Evolutionary conservation across 495 filamentous ascomycete genomes (phyloP), one percentile per base, ranked within the genome.

Genomic region (Lophium mytilinum): DNA sequence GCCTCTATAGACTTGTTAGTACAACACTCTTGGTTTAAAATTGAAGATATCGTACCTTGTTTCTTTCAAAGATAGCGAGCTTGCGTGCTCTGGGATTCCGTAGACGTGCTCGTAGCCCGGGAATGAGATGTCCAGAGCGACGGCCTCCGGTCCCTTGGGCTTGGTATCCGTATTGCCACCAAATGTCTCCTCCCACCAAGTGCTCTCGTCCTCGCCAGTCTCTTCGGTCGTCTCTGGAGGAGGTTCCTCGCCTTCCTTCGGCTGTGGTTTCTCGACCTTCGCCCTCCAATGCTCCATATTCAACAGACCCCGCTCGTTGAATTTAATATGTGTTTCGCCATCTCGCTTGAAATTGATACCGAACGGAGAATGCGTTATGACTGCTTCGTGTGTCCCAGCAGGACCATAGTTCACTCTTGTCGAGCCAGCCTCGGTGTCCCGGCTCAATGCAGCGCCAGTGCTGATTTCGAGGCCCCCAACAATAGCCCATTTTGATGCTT

Each of bases 181-280:
- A 71, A 98, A 97, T 43, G 79, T 79, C 72, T 98, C 93, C 15
- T 98, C 93, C 94, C 93, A 98, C 88, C 90, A 95, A 5, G 89
- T 95, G 67, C 84, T 84, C 67, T 96, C 86, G 53, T 95, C 88
- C 55, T 83, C 83, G 0, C 59, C 70, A 0, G 66, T 40, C 21
- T 69, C 70, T 21, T 61, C 53, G 30, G 58, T 57, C 55, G 76
- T 73, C 33, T 74, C 72, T 7, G 73, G 70, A 57, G 76, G 67
- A 52, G 74, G 67, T 53, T 78, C 69, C 45, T 69, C 70, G 57
- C 78, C 78, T 50, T 80, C 78, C 36, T 79, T 78, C 35, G 57
- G 45, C 73, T 77, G 58, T 79, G 72, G 63, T 65, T 80, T 77
- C 50, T 96, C 92, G 7, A 87, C 74, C 79, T 95, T 96, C 7